Base-by-base conservation (phyloP, 2,329 filamentous ascomycete species). In the Pestalotiopsis sp. region DNA sequence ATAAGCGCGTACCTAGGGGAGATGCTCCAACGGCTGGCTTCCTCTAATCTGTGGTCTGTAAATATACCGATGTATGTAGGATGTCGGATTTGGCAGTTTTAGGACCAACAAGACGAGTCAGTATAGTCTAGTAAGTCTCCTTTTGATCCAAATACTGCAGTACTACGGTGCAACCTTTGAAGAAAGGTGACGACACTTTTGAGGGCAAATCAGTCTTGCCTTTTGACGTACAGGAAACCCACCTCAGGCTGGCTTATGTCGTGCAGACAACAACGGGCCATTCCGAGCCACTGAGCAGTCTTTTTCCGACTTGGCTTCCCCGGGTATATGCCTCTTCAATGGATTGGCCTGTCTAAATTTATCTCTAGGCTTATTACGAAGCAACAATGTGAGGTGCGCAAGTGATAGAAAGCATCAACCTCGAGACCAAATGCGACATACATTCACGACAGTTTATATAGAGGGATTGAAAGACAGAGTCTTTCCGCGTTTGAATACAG, bases 1-100 rank as follows among this genome's bases (percentile, higher is more conserved):
- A 69, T 73, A 73, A 72, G 72, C 72, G 72, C 72, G 72, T 70
- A 63, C 69, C 69, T 69, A 67, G 60, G 66, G 57, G 23, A 70
- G 71, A 67, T 62, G 71, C 72, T 69, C 72, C 71, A 71, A 36
- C 59, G 59, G 25, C 59, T 52, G 59, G 25, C 59, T 52, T 52
- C 20, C 45, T 52, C 31, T 36, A 36, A 31, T 31, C 31, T 36
- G 31, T 36, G 31, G 7, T 36, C 7, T 36, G 31, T 36, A 36
- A 36, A 36, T 36, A 36, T 36, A 36, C 31, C 7, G 31, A 36
- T 36, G 9, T 9, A 36, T 36, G 31, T 36, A 36, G 31, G 7
- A 36, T 36, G 7, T 36, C 31, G 31, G 31, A 36, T 36, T 36
- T 36, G 31, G 31, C 31, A 36, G 31, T 36, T 9, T 36, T 36